phyloP scores from a whole-genome alignment of 495 filamentous ascomycete species.

The Hypoxylon rickii region DNA sequence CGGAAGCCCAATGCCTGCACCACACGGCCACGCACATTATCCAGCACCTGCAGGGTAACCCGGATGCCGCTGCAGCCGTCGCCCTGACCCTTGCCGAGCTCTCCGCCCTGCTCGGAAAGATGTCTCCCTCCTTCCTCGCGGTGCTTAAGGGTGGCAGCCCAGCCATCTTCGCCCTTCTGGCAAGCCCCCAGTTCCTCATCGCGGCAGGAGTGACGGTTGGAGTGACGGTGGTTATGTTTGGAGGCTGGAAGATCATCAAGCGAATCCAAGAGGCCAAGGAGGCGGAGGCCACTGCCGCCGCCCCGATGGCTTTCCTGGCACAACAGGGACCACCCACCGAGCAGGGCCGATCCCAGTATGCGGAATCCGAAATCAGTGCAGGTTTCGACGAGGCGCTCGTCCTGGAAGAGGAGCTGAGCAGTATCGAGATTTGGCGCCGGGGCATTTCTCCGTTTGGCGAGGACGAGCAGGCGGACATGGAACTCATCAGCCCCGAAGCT shows the following conservation, averaged over 20 bases:
- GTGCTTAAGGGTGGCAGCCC: slow-evolving; percentile 79
- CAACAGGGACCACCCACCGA: slow-evolving; percentile 10
- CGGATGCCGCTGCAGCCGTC: slow-evolving; percentile 92
- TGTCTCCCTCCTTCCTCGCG: slow-evolving; percentile 78
- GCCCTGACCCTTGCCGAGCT: slow-evolving; percentile 92
- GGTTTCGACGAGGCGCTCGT: slow-evolving; percentile 56
- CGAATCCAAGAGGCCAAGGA: slow-evolving; percentile 59
- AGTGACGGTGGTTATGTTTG: slow-evolving; percentile 90
- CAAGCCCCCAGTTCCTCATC: slow-evolving; percentile 90
- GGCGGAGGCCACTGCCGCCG: slow-evolving; percentile 55
- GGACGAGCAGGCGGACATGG: slow-evolving; percentile 79
- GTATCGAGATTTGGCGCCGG: slow-evolving; percentile 83
- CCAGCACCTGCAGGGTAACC: slow-evolving; percentile 83
- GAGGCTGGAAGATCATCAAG: slow-evolving; percentile 96
- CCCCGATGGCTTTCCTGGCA: slow-evolving; percentile 43
- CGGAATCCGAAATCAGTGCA: slow-evolving; percentile 33
- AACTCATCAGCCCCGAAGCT: slow-evolving; percentile 82
- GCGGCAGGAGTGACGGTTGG: slow-evolving; percentile 86
- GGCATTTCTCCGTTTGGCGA: slow-evolving; percentile 65
- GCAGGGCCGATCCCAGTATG: slow-evolving; percentile 17
- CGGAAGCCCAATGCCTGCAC: slow-evolving; percentile 86
- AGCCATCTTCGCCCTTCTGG: slow-evolving; percentile 82
- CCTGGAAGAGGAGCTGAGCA: slow-evolving; percentile 58
- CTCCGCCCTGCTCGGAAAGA: slow-evolving; percentile 76
- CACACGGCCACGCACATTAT: slow-evolving; percentile 84